Evolutionary conservation across 257 asterid genomes (phyloP).

Genomic region (Salvia splendens): DNA sequence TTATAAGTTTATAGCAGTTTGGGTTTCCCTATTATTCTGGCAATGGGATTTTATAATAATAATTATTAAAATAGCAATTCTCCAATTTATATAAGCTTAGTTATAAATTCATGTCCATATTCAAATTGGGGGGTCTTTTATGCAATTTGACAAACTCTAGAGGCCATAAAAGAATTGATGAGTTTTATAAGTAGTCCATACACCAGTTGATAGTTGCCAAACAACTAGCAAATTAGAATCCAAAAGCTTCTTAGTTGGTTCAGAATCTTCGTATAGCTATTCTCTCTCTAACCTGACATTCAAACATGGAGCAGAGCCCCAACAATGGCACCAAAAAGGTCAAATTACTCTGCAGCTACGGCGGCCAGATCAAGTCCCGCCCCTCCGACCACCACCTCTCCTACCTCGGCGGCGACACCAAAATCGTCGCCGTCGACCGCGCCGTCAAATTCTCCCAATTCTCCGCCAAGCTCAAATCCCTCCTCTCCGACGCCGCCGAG

Average conservation of each 20-base stretch:
- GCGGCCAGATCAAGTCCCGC: conserved; percentile 66
- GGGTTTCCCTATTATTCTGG: no score
- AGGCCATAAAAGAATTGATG: neutral
- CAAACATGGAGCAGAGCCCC: conserved; percentile 43
- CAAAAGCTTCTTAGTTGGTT: conserved; percentile 28
- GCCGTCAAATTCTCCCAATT: conserved; percentile 50
- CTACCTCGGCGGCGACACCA: conserved; percentile 81
- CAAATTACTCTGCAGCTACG: conserved; percentile 72
- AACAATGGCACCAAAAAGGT: conserved; percentile 39
- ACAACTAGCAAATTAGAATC: conserved; percentile 24
- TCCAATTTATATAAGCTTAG: no score
- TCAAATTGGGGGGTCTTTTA: neutral
- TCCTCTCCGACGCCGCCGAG: conserved; percentile 32
- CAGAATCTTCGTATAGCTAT: conserved; percentile 26
- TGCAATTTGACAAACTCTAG: conserved; percentile 12
- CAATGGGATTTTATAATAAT: no score
- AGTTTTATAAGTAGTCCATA: conserved; percentile 18
- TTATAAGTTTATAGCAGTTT: no score
- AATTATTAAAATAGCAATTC: no score
- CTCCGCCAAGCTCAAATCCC: conserved; percentile 43
- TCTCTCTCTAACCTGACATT: conserved; percentile 22
- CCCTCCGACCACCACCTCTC: conserved; percentile 57
- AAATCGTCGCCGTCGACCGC: conserved; percentile 72
- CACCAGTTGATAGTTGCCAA: conserved; percentile 17
- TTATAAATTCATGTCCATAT: neutral